Evolutionary conservation across 2,329 filamentous ascomycete genomes (phyloP), one percentile per base, ranked within the genome.

Genomic region (Teratosphaeria destructans): DNA sequence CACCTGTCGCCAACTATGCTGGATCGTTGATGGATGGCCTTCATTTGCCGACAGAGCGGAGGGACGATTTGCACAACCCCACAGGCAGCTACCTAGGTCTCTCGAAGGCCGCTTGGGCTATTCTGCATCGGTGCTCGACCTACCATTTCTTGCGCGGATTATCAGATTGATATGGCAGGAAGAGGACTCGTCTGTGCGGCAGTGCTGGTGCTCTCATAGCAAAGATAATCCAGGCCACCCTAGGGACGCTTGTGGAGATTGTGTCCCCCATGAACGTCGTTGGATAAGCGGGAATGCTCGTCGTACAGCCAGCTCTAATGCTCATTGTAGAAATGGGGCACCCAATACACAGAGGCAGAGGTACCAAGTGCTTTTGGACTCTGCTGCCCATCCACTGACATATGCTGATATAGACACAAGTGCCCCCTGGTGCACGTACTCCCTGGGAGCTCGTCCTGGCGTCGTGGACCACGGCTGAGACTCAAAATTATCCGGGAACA

Each of bases 41-140:
- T 0, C 76, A 79, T 57, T 71, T 76, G 8, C 69, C 77, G 0
- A 61, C 69, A 0, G 67, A 73, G 61, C 79, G 78, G 77, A 71
- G 73, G 57, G 59, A 62, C 1, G 78, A 77, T 59, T 77, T 79
- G 56, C 68, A 69, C 29, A 65, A 74, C 43, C 76, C 75, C 1
- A 52, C 63, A 23, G 43, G 43, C 16, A 19, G 71, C n/a, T 14
- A 32, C 5, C 64, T 77, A 0, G 76, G 75, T 35, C 65, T 73
- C 6, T 70, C 77, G 53, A 74, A 72, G 43, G 71, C 74, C 5
- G 67, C 73, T 3, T 72, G 76, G 39, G 71, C 72, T 0, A 68
- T 73, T 14, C 23, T 2, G 77, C 77, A 37, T 74, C 75, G 47
- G 70, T 79, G 8, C 64, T 76, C 10, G 69, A 69, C 0, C 60